phyloP scores from a whole-genome alignment of 2,329 filamentous ascomycete genomes.

The Aureobasidium sp. region DNA sequence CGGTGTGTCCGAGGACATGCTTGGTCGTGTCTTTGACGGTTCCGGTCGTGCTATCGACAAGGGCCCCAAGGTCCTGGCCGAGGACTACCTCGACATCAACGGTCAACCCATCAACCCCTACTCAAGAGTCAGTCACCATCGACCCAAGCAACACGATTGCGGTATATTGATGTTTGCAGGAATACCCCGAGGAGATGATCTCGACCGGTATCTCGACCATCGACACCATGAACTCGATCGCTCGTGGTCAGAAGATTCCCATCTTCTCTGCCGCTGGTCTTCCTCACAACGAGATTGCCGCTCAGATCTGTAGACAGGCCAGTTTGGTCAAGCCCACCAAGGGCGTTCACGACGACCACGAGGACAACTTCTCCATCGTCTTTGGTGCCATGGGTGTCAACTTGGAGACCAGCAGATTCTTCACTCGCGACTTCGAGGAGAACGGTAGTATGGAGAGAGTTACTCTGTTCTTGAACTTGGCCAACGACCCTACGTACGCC shows the following conservation, averaged over 20 bases:
- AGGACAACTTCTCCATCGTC: constrained; percentile 99
- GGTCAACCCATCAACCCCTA: constrained; percentile 98
- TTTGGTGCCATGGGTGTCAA: constrained; percentile 99
- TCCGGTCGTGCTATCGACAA: constrained; percentile 98
- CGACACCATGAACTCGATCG: constrained; percentile 88
- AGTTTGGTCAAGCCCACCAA: constrained; percentile 85
- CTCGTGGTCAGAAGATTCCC: constrained; percentile 97
- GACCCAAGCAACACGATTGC: not conserved
- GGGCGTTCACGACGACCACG: constrained; percentile 90
- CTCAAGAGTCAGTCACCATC: constrained; percentile 60
- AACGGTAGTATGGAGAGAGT: constrained; percentile 97
- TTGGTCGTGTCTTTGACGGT: constrained; percentile 97
- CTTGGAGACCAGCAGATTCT: constrained; percentile 97
- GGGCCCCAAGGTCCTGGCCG: constrained; percentile 92
- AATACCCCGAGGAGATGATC: constrained; percentile 98
- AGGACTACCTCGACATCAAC: constrained; percentile 99
- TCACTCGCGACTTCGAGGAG: constrained; percentile 97
- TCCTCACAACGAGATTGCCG: constrained; percentile 98
- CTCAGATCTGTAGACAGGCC: constrained; percentile 96
- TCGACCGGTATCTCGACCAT: constrained; percentile 98
- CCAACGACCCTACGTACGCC: constrained; percentile 90
- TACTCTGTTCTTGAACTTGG: constrained; percentile 96
- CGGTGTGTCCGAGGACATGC: constrained; percentile 98
- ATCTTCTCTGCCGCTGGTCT: constrained; percentile 98
- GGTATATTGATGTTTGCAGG: not conserved